phyloP scores from a whole-genome alignment of 2,329 filamentous ascomycete genomes.

The Parafenestella ontariensis region DNA sequence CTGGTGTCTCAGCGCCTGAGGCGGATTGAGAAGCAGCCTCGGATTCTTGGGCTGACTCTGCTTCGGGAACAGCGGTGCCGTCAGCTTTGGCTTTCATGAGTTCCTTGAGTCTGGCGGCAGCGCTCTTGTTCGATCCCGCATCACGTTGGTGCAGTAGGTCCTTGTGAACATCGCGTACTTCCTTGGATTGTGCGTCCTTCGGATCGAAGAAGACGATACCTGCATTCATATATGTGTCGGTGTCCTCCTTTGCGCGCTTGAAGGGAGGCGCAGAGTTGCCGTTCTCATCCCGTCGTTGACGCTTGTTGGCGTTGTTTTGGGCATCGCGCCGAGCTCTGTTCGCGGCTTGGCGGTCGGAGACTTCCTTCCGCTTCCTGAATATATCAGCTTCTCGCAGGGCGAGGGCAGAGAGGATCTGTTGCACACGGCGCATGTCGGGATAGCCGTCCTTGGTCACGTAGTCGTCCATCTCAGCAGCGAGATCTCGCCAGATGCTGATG shows the following conservation, averaged over 20 bases:
- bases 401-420: constrained; percentile 85
- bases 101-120: constrained; percentile 80
- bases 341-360: constrained; percentile 82
- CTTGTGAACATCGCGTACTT: constrained; percentile 70
- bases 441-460: constrained; percentile 96
- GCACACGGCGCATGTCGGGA: constrained; percentile 84
- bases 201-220: constrained; percentile 48
- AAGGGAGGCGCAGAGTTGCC: constrained; percentile 29
- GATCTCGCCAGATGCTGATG: constrained; percentile 96
- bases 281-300: constrained; percentile 41
- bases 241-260: constrained; percentile 46
- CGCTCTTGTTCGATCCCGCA: constrained; percentile 83
- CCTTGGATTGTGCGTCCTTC: constrained; percentile 46
- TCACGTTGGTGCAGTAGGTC: constrained; percentile 86
- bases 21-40: constrained; percentile 17
- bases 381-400: constrained; percentile 94
- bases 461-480: constrained; percentile 87
- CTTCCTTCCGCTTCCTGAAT: constrained; percentile 85
- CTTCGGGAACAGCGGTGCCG: constrained; percentile 31
- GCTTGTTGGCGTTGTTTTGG: constrained; percentile 43
- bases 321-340: constrained; percentile 65
- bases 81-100: constrained; percentile 66
- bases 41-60: constrained; percentile 22
- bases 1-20: constrained; percentile 50
- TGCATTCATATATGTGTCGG: constrained; percentile 43